A percentile compares a stretch with the other conserved stretches of the same genome.
phyloP scores from a whole-genome alignment of 495 filamentous ascomycete species.

The Venustampulla echinocandica region DNA sequence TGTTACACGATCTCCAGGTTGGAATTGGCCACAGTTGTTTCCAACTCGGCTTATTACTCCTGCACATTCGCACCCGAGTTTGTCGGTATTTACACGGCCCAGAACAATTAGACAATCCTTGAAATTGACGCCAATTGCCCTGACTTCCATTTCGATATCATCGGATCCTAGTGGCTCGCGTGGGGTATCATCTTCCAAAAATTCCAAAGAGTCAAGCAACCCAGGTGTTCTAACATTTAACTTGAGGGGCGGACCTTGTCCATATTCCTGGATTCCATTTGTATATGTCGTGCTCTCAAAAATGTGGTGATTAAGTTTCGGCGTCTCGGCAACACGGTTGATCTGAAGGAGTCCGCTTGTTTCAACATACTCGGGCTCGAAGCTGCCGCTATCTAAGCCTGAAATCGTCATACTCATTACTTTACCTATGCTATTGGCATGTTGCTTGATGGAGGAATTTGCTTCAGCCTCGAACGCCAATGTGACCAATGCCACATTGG shows the following conservation, averaged over 20 bases:
- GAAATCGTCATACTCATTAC: no score
- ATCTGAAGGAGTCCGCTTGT: constrained; percentile 20
- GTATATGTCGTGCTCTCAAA: not conserved
- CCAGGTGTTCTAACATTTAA: constrained; percentile 11
- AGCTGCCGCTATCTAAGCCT: not conserved
- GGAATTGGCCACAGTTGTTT: constrained; percentile 31
- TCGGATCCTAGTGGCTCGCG: not conserved
- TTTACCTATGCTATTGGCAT: not conserved
- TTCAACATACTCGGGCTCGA: constrained; percentile 9
- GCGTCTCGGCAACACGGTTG: constrained; percentile 23
- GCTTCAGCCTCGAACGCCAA: not conserved
- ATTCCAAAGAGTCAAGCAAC: constrained; percentile 18
- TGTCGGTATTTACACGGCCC: constrained; percentile 34
- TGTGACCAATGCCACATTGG: not conserved
- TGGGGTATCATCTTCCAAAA: constrained; percentile 12
- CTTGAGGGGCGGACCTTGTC: constrained; percentile 1
- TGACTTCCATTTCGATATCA: constrained; percentile 34
- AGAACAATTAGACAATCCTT: constrained; percentile 44
- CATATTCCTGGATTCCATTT: not conserved
- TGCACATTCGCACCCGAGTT: constrained; percentile 42
- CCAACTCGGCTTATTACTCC: constrained; percentile 45
- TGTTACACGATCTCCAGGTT: constrained; percentile 44
- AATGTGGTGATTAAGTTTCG: constrained; percentile 13
- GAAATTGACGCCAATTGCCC: constrained; percentile 35
- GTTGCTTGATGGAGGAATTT: not conserved